Conservation (phyloP, 2,329 filamentous ascomycete species). For the Alternaria consortialis region DNA sequence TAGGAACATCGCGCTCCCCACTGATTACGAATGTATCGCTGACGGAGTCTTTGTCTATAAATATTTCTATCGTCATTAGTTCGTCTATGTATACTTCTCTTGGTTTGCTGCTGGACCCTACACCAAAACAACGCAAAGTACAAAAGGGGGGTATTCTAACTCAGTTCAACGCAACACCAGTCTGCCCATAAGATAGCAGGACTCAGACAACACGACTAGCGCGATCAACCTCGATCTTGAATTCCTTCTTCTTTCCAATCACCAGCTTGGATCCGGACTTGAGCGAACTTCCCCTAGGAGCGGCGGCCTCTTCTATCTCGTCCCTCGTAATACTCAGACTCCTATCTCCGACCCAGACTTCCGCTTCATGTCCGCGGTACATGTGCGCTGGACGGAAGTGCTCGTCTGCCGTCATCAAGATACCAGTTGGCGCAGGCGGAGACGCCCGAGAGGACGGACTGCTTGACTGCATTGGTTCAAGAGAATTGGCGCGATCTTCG, state of each 20-base stretch:
- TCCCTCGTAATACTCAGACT: slow-evolving; percentile 24
- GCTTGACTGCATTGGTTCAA: not conserved
- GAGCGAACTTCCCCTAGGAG: not conserved
- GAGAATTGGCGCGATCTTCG: not conserved
- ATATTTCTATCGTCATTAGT: not conserved
- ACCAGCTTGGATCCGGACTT: slow-evolving; percentile 32
- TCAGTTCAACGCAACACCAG: not conserved
- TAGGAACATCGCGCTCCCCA: not conserved
- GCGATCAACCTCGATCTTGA: slow-evolving; percentile 40
- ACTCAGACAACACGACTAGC: slow-evolving; percentile 23
- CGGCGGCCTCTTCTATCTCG: slow-evolving; percentile 17
- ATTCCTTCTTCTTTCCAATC: slow-evolving; percentile 44
- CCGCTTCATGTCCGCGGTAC: slow-evolving; percentile 30
- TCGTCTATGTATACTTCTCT: not conserved
- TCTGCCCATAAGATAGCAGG: not conserved
- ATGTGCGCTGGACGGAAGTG: slow-evolving; percentile 36
- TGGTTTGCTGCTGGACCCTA: not conserved
- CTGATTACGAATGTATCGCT: not conserved
- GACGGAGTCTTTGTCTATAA: not conserved
- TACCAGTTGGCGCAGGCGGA: not conserved
- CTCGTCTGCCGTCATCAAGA: slow-evolving; percentile 25
- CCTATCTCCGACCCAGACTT: slow-evolving; percentile 34
- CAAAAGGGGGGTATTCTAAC: slow-evolving; percentile 16
- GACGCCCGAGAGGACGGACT: slow-evolving; percentile 16
- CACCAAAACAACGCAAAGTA: not conserved